phyloP scores from a whole-genome alignment of 495 filamentous ascomycete species.

The Viridothelium virens region DNA sequence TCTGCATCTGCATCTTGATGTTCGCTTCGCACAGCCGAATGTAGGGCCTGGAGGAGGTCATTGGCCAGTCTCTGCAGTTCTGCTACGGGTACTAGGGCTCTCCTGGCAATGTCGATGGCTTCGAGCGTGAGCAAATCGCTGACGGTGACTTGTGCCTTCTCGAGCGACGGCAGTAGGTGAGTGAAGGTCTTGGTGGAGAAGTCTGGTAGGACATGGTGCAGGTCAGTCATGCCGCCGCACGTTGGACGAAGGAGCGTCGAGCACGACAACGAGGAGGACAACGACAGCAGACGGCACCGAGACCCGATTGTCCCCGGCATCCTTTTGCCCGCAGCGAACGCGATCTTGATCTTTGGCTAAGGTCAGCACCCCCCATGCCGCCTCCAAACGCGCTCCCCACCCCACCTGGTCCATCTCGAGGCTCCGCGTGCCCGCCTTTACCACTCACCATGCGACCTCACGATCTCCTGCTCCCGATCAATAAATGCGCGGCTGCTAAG shows the following conservation, averaged over 20 bases:
- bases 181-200: constrained; percentile 62
- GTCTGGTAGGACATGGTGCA: constrained; percentile 69
- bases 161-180: constrained; percentile 70
- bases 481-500: background rate
- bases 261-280: too few relatives aligned
- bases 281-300: background rate
- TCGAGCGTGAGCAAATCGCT: constrained; percentile 83
- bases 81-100: constrained; percentile 70
- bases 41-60: constrained; percentile 57
- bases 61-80: constrained; percentile 64
- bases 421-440: background rate
- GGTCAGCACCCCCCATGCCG: too few relatives aligned
- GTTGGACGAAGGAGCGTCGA: too few relatives aligned
- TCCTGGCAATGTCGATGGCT: constrained; percentile 72
- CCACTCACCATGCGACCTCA: background rate
- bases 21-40: constrained; percentile 46
- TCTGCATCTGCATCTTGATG: too few relatives aligned
- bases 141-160: constrained; percentile 64
- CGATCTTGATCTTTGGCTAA: too few relatives aligned
- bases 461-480: background rate
- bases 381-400: background rate
- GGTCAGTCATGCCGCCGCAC: constrained; percentile 66
- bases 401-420: background rate
- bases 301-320: background rate
- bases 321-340: constrained; percentile 9